Conservation (phyloP, 2,329 filamentous ascomycete genomes). For the Talaromyces sp. region DNA sequence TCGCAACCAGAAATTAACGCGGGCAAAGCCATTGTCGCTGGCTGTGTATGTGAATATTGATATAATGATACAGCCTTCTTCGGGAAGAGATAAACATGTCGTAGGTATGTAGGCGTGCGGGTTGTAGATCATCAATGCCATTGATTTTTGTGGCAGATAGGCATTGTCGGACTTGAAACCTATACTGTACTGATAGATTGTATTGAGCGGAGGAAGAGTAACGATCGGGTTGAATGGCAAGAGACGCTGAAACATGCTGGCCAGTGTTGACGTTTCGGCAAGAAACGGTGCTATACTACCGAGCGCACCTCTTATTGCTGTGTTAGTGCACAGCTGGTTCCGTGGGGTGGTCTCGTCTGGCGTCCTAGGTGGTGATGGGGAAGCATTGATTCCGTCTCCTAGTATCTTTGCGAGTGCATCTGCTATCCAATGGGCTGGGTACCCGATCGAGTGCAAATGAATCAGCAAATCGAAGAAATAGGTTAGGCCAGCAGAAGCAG, state of each 20-base stretch:
- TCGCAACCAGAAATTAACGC: constrained; percentile 16
- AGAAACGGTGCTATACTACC: constrained; percentile 10
- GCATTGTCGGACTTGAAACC: background rate
- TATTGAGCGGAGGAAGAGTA: background rate
- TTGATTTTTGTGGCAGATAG: background rate
- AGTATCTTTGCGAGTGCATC: constrained; percentile 17
- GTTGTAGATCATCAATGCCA: constrained; percentile 10
- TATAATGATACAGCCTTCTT: constrained; percentile 13
- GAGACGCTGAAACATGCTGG: constrained; percentile 16
- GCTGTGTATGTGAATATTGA: constrained; percentile 2
- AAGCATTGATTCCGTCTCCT: constrained; percentile 6
- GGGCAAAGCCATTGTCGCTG: background rate
- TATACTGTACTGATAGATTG: constrained; percentile 13
- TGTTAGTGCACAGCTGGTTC: background rate
- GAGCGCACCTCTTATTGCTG: background rate
- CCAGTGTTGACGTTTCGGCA: constrained; percentile 10
- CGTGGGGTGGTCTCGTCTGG: constrained; percentile 4
- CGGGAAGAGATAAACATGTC: background rate
- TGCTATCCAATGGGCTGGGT: constrained; percentile 19
- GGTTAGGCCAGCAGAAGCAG: constrained; percentile 4
- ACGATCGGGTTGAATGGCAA: constrained; percentile 12
- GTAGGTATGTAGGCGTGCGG: background rate
- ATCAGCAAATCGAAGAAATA: constrained; percentile 18
- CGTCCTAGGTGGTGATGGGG: constrained; percentile 12
- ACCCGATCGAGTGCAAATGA: constrained; percentile 18